Evolutionary conservation across 768 basidiomycete species (phyloP).

Genomic region (Russula lepida): DNA sequence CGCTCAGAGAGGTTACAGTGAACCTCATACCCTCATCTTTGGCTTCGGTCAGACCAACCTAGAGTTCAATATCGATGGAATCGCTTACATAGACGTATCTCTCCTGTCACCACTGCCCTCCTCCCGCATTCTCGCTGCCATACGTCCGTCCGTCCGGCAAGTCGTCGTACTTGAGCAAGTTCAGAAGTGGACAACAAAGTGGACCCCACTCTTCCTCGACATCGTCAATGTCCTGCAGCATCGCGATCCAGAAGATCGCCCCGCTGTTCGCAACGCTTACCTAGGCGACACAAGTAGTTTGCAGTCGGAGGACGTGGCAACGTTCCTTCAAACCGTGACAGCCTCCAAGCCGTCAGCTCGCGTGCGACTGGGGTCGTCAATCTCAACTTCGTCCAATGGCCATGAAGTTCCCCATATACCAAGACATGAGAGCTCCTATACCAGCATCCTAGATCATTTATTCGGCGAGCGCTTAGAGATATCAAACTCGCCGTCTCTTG

Average conservation of each 20-base stretch:
- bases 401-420: slow-evolving; percentile 58
- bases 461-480: slow-evolving; percentile 76
- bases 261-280: slow-evolving; percentile 52
- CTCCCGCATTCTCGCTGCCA: slow-evolving; percentile 43
- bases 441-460: slow-evolving; percentile 74
- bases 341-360: slow-evolving; percentile 33
- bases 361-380: slow-evolving; percentile 40
- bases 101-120: slow-evolving; percentile 63
- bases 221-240: slow-evolving; percentile 65
- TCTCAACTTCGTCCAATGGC: slow-evolving; percentile 25
- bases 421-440: slow-evolving; percentile 86
- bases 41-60: slow-evolving; percentile 49
- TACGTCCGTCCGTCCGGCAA: slow-evolving; percentile 55
- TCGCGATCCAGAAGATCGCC: slow-evolving; percentile 38
- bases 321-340: slow-evolving; percentile 40
- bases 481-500: slow-evolving; percentile 72
- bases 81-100: slow-evolving; percentile 54
- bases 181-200: slow-evolving; percentile 67
- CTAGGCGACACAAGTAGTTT: slow-evolving; percentile 43
- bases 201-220: slow-evolving; percentile 83
- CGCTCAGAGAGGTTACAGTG: slow-evolving; percentile 39
- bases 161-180: slow-evolving; percentile 82
- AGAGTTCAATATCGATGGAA: slow-evolving; percentile 41
- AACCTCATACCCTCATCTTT: slow-evolving; percentile 63
- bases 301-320: slow-evolving; percentile 38